Conservation (phyloP, 2,329 filamentous ascomycete genomes). For the Teratosphaeria viscida region DNA sequence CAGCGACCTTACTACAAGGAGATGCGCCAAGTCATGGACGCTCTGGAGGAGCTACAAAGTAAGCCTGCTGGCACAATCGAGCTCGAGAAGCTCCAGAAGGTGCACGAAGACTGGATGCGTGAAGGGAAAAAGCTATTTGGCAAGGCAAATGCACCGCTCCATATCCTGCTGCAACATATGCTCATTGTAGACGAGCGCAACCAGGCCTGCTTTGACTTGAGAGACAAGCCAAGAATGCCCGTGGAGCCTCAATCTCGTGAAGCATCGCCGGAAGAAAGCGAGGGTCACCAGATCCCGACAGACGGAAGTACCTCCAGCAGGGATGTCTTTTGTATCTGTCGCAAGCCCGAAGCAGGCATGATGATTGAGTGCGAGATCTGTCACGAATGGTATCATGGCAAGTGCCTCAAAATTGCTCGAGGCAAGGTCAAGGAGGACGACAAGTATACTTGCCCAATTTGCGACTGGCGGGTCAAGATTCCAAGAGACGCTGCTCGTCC, state of each 20-base stretch:
- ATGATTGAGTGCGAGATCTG: slow-evolving; percentile 99
- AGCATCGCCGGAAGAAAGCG: slow-evolving; percentile 45
- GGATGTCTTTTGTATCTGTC: slow-evolving; percentile 96
- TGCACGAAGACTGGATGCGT: slow-evolving; percentile 98
- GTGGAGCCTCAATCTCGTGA: slow-evolving; percentile 87
- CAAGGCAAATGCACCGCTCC: slow-evolving; percentile 91
- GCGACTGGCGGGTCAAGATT: slow-evolving; percentile 94
- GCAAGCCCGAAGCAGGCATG: slow-evolving; percentile 87
- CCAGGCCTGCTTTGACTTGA: slow-evolving; percentile 78
- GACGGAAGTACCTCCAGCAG: slow-evolving; percentile 41
- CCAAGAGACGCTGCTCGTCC: slow-evolving; percentile 91
- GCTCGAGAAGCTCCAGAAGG: slow-evolving; percentile 84
- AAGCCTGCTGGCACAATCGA: slow-evolving; percentile 87
- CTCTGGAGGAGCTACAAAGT: slow-evolving; percentile 78
- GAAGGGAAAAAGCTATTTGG: slow-evolving; percentile 96
- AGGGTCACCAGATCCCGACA: slow-evolving; percentile 28
- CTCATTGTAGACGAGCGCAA: slow-evolving; percentile 87
- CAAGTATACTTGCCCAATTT: slow-evolving; percentile 96
- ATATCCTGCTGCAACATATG: slow-evolving; percentile 92
- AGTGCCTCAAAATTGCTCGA: slow-evolving; percentile 92
- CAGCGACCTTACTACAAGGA: slow-evolving; percentile 80
- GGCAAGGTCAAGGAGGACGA: slow-evolving; percentile 98
- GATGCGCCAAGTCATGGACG: slow-evolving; percentile 81
- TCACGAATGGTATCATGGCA: slow-evolving; percentile 98
- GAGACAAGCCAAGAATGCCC: slow-evolving; percentile 77